A percentile compares a stretch with the other conserved stretches of the same genome.
Evolutionary conservation across 495 filamentous ascomycete genomes (phyloP).

Genomic region (Penicillium simplicissimum): DNA sequence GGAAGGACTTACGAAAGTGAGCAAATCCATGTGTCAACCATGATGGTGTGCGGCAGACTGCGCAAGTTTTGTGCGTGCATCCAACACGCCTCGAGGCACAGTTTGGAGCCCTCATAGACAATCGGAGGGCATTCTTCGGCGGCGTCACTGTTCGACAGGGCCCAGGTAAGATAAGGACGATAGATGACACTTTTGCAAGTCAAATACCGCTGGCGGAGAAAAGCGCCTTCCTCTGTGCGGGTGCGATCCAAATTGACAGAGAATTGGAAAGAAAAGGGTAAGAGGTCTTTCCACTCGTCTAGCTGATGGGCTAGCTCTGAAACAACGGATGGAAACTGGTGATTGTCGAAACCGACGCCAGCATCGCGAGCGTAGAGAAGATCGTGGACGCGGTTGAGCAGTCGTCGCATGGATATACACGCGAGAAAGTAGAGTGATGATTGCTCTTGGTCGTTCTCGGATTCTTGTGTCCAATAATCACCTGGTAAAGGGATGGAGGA

Average conservation of each 20-base stretch:
- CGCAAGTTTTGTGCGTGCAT: constrained; percentile 43
- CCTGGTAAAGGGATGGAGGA: constrained; percentile 43
- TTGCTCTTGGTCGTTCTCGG: constrained; percentile 20
- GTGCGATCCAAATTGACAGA: constrained; percentile 24
- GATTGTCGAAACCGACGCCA: constrained; percentile 31
- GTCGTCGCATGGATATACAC: constrained; percentile 41
- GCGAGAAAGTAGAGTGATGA: constrained; percentile 37
- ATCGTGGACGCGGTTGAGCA: constrained; percentile 36
- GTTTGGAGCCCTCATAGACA: constrained; percentile 35
- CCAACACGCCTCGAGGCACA: constrained; percentile 42
- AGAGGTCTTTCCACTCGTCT: constrained; percentile 43
- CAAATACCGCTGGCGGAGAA: constrained; percentile 47
- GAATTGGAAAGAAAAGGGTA: constrained; percentile 43
- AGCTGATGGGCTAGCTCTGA: constrained; percentile 47
- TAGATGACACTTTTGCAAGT: constrained; percentile 51
- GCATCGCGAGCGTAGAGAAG: constrained; percentile 31
- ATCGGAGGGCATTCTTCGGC: constrained; percentile 17
- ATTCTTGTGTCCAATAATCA: constrained; percentile 23
- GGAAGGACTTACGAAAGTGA: constrained; percentile 42
- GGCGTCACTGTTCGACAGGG: constrained; percentile 34
- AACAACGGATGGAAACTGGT: constrained; percentile 41
- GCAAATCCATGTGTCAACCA: constrained; percentile 53
- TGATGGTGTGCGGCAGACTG: constrained; percentile 40
- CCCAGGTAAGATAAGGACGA: constrained; percentile 45
- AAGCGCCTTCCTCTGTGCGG: constrained; percentile 35